Evolutionary conservation across 352 stramenopile species (phyloP), one percentile per base, ranked within the genome.

Genomic region (Phytophthora chlamydospora): DNA sequence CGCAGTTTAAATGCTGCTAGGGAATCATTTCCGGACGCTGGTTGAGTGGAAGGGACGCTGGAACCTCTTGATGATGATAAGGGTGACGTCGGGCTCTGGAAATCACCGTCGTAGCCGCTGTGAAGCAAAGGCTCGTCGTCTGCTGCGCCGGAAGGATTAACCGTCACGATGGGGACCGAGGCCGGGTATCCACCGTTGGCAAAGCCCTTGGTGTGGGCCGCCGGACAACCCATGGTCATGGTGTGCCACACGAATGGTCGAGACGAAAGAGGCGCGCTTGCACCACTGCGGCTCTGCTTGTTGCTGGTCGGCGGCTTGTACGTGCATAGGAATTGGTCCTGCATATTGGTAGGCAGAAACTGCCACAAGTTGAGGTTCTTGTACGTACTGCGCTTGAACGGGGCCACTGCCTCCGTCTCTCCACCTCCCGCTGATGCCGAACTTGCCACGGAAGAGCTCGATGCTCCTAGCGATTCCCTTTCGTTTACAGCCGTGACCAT

Each of bases 351-450:
- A 0, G 86, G 77, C 11, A 95, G 33, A 39, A 85, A 90, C 50
- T 93, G 82, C 86, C 86, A 95, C 27, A 86, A 46, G 14, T 90
- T 81, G 11, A 91, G 62, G 33, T 73, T 89, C 51, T 93, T 93
- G 76, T 82, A 91, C 53, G 85, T 93, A 71, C 86, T 95, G 39
- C 83, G 79, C 66, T 93, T 93, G 71, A 95, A 95, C 11, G 83
- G 81, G 7, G 82, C 75, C 13, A 85, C 49, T 10, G 80, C 38
- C 16, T 88, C 78, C 11, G 40, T 46, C 2, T 74, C 56, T 10
- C 31, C 38, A 19, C 42, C 51, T n/a, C 39, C 47, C 9, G 69
- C 51, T 14, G 55, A 68, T 12, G 50, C n/a, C 13, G 50, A 21
- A 42, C 38, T 72, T 32, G 50, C 49, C 5, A 49, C 34, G 24